Evolutionary conservation across 2,329 filamentous ascomycete species (phyloP).

Genomic region (Phyllosticta citrichinensis): DNA sequence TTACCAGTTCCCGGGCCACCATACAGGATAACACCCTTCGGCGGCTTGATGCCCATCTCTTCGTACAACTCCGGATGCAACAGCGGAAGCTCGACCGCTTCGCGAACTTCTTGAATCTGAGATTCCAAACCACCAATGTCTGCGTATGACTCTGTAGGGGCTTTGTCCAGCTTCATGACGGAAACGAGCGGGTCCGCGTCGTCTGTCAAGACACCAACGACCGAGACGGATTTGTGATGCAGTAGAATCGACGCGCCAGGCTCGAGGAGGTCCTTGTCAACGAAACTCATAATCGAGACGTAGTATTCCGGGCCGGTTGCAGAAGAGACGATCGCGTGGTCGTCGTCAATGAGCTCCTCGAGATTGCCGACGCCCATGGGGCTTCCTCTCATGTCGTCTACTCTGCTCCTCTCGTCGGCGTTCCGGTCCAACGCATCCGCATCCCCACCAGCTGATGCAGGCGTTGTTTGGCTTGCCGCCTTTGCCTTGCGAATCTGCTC

Average conservation of each 20-base stretch:
- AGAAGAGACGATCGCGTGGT: constrained; percentile 96
- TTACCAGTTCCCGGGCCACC: constrained; percentile 96
- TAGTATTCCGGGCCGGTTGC: constrained; percentile 98
- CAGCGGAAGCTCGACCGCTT: constrained; percentile 90
- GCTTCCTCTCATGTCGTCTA: constrained; percentile 97
- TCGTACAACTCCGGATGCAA: constrained; percentile 96
- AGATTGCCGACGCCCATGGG: constrained; percentile 97
- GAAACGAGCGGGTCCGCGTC: constrained; percentile 92
- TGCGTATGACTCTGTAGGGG: constrained; percentile 93
- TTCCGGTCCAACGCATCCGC: constrained; percentile 74
- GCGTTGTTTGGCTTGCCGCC: constrained; percentile 55
- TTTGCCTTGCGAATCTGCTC: constrained; percentile 91
- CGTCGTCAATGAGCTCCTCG: constrained; percentile 98
- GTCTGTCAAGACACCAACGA: constrained; percentile 93
- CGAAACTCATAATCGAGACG: constrained; percentile 99
- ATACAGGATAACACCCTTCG: constrained; percentile 98
- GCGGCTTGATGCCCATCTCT: constrained; percentile 99
- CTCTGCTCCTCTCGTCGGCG: constrained; percentile 86
- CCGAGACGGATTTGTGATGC: constrained; percentile 96
- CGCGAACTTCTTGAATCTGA: constrained; percentile 95
- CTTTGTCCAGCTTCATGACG: constrained; percentile 99
- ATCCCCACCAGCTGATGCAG: constrained; percentile 50
- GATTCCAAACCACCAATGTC: constrained; percentile 93
- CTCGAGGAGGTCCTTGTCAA: constrained; percentile 96
- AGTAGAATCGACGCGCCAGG: constrained; percentile 90